These are phyloP conservation scores for Fonsecaea pedrosoi DNA, from an alignment of 2,329 filamentous ascomycete genomes.

Conservation along the genomic window DNA sequence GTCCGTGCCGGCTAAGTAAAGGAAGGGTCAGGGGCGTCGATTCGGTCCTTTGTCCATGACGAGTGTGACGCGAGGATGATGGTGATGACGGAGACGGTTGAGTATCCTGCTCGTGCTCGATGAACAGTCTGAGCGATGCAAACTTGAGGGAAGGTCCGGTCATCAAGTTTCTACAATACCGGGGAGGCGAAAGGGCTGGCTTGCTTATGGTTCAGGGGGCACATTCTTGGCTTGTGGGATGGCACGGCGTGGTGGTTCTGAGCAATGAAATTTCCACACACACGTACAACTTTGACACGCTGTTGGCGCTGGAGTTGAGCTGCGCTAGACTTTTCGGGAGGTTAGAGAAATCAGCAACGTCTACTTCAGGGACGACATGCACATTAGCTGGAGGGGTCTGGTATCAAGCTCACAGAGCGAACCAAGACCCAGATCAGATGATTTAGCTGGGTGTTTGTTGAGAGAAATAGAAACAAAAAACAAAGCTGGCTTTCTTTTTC, in stretches of 20 bases:
- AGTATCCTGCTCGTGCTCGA: not conserved
- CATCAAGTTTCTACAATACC: not conserved
- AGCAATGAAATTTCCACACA: not conserved
- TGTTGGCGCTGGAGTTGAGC: not conserved
- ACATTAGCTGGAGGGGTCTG: not conserved
- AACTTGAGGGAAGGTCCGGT: not conserved
- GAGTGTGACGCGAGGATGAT: not conserved
- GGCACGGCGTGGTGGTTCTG: not conserved
- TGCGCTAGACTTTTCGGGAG: not conserved
- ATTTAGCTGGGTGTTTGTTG: not conserved
- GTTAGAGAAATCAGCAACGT: not conserved
- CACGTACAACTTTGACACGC: constrained; percentile 3
- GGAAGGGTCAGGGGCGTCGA: not conserved
- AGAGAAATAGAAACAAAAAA: not conserved
- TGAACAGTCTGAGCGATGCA: not conserved
- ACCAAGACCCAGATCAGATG: not conserved
- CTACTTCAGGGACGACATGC: not conserved
- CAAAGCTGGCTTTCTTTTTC: not conserved
- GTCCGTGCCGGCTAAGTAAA: not conserved
- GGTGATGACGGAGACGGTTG: not conserved
- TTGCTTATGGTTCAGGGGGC: not conserved
- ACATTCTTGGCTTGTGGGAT: not conserved
- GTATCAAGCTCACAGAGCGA: not conserved
- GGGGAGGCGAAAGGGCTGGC: not conserved
- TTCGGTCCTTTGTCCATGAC: not conserved